Conservation (phyloP, 441 rosid species). For the Erodium texanum region DNA sequence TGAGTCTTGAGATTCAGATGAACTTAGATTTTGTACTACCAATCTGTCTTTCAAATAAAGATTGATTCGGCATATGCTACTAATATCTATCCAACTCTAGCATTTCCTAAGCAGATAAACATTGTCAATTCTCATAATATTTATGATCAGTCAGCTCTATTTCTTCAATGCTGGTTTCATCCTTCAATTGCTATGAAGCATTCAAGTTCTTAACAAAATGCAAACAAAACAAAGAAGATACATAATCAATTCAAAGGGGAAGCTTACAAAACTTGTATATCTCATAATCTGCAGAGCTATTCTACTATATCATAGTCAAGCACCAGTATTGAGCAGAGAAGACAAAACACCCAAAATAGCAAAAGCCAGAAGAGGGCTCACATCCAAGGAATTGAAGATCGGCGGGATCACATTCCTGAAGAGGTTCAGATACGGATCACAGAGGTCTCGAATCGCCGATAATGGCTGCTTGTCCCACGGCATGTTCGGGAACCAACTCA, state of each 20-base stretch:
- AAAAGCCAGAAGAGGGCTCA: conserved; percentile 78
- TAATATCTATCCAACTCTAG: too few species aligned
- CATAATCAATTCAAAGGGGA: background rate
- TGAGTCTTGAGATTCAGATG: background rate
- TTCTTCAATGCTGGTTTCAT: background rate
- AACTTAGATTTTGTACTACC: background rate
- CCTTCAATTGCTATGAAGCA: background rate
- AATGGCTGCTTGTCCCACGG: conserved; percentile 84
- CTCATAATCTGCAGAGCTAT: background rate
- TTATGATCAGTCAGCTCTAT: too few species aligned
- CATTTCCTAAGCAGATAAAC: background rate
- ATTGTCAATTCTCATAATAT: background rate
- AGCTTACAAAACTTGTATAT: background rate
- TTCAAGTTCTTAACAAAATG: background rate
- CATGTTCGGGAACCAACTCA: conserved; percentile 87
- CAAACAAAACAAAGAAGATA: background rate
- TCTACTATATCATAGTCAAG: background rate
- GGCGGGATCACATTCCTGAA: conserved; percentile 81
- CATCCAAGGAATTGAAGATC: conserved; percentile 58
- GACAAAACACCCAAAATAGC: conserved; percentile 44
- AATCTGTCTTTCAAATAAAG: background rate
- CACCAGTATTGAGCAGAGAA: background rate
- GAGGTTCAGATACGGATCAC: conserved; percentile 76
- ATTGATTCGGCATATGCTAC: background rate
- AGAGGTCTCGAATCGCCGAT: conserved; percentile 66